Conservation (phyloP, 306 rosid genomes). For the Lablab purpureus region DNA sequence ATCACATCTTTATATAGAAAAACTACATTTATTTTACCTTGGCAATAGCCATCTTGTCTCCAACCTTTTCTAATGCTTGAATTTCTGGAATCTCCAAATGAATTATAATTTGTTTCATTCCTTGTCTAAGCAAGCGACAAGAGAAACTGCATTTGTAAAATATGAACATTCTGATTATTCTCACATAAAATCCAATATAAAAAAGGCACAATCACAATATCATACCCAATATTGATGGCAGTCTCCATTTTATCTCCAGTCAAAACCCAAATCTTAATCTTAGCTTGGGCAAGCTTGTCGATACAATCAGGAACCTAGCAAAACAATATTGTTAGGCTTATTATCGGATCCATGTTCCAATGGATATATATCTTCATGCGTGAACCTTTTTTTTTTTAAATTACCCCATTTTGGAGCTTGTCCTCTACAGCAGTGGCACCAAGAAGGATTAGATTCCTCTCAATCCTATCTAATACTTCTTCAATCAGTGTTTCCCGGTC, state of each 20-base stretch:
- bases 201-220: constrained; percentile 22
- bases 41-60: constrained; percentile 66
- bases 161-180: constrained; percentile 42
- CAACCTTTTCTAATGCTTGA: constrained; percentile 70
- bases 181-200: constrained; percentile 4
- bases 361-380: constrained; percentile 27
- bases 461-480: constrained; percentile 67
- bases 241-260: constrained; percentile 99
- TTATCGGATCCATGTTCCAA: constrained; percentile 1
- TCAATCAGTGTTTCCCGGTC: constrained; percentile 71
- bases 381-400: constrained; percentile 42
- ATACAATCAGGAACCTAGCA: constrained; percentile 88
- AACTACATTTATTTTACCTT: constrained; percentile 59
- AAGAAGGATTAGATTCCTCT: constrained; percentile 74
- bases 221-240: constrained; percentile 92
- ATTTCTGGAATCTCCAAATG: constrained; percentile 72
- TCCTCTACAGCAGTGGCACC: constrained; percentile 98
- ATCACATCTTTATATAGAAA: constrained; percentile 1
- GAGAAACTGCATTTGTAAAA: constrained; percentile 67
- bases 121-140: constrained; percentile 93
- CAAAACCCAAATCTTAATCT: constrained; percentile 94
- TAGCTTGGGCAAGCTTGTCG: constrained; percentile 88
- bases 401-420: constrained; percentile 94
- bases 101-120: constrained; percentile 84
- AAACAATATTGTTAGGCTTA: constrained; percentile 42